These are phyloP conservation scores for Pichia kluyveri DNA, from an alignment of 805 yeast genomes.

Conservation along the genomic window DNA sequence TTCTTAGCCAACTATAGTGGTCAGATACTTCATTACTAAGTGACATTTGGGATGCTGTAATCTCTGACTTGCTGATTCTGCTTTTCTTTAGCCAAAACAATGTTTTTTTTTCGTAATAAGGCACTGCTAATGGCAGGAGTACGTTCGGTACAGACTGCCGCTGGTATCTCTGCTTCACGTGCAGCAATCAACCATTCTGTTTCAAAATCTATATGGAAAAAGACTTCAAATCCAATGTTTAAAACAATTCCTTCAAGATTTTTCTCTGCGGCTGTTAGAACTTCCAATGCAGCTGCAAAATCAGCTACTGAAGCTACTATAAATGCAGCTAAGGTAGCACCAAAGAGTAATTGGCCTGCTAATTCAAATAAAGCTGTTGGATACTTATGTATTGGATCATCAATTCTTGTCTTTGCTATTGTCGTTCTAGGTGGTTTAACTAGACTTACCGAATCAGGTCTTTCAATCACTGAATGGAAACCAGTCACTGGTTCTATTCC, in stretches of 20 bases:
- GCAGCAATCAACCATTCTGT: background rate
- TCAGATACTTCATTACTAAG: background rate
- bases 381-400: conserved; percentile 80
- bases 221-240: background rate
- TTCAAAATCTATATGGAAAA: background rate
- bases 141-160: background rate
- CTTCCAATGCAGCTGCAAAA: background rate
- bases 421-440: conserved; percentile 96
- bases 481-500: conserved; percentile 96
- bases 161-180: background rate
- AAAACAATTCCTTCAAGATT: background rate
- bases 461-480: conserved; percentile 96
- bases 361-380: conserved; percentile 59
- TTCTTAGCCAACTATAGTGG: background rate
- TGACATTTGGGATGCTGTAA: background rate
- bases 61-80: no score
- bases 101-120: background rate
- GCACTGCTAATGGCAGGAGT: background rate
- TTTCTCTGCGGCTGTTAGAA: background rate
- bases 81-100: background rate
- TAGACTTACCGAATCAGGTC: conserved; percentile 89
- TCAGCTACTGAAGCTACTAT: conserved; percentile 3
- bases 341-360: conserved; percentile 26
- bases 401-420: conserved; percentile 86
- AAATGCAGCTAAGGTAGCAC: background rate